phyloP scores from a whole-genome alignment of 2,329 filamentous ascomycete genomes.

The Cylindrodendrum hubeiense region DNA sequence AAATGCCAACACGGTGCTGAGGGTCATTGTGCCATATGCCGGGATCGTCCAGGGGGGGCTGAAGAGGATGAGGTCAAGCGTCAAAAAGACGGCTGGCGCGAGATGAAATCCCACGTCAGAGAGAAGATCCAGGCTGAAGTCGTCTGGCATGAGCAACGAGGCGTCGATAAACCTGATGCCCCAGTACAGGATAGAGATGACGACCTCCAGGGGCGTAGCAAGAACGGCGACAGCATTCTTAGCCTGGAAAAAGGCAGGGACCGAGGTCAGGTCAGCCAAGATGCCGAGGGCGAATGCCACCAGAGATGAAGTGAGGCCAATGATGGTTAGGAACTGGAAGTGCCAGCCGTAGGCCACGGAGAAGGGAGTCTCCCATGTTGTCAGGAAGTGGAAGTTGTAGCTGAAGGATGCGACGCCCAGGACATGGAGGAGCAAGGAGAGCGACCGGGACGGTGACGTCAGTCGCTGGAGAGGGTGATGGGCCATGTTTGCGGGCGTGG shows the following conservation, averaged over 20 bases:
- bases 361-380: slow-evolving; percentile 63
- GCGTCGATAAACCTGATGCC: slow-evolving; percentile 70
- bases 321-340: slow-evolving; percentile 80
- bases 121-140: slow-evolving; percentile 65
- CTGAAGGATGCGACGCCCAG: slow-evolving; percentile 65
- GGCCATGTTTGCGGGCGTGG: slow-evolving; percentile 49
- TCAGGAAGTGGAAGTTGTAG: slow-evolving; percentile 66
- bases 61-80: slow-evolving; percentile 74
- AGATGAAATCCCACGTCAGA: slow-evolving; percentile 76
- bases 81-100: slow-evolving; percentile 73
- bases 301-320: slow-evolving; percentile 73
- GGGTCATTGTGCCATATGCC: slow-evolving; percentile 67
- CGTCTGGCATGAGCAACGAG: slow-evolving; percentile 64
- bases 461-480: slow-evolving; percentile 75
- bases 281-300: slow-evolving; percentile 72
- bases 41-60: slow-evolving; percentile 80
- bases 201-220: slow-evolving; percentile 76
- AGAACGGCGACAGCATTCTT: slow-evolving; percentile 78
- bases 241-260: slow-evolving; percentile 67
- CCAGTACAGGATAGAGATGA: slow-evolving; percentile 82
- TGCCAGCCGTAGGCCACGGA: slow-evolving; percentile 74
- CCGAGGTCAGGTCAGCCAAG: slow-evolving; percentile 73
- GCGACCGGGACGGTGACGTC: slow-evolving; percentile 71
- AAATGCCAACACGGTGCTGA: slow-evolving; percentile 72
- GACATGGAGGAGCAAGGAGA: slow-evolving; percentile 73